Evolutionary conservation across 495 filamentous ascomycete species (phyloP).

Genomic region (Lasiosphaeris hirsuta): DNA sequence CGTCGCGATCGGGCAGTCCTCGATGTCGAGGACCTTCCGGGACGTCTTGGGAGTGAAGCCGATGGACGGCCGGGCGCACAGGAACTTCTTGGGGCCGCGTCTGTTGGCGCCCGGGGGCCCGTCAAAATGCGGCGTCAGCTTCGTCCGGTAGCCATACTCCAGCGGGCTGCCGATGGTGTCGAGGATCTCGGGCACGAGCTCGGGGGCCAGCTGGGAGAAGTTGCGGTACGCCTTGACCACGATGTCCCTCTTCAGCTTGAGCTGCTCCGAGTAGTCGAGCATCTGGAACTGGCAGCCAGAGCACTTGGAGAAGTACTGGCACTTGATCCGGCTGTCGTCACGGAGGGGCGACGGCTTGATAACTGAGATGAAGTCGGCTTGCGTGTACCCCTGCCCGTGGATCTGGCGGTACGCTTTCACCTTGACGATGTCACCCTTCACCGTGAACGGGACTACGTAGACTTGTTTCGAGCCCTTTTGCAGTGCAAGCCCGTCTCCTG

Average conservation of each 20-base stretch:
- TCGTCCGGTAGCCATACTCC: conserved; percentile 91
- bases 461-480: conserved; percentile 64
- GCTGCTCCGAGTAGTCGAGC: conserved; percentile 83
- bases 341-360: conserved; percentile 68
- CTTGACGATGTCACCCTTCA: conserved; percentile 77
- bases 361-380: conserved; percentile 79
- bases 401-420: conserved; percentile 75
- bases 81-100: conserved; percentile 36
- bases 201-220: conserved; percentile 76
- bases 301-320: conserved; percentile 82
- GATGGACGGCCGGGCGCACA: conserved; percentile 65
- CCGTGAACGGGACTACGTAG: conserved; percentile 80
- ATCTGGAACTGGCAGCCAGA: conserved; percentile 97
- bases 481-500: conserved; percentile 78
- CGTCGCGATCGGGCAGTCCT: conserved; percentile 95
- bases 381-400: conserved; percentile 55
- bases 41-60: conserved; percentile 85
- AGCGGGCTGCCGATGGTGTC: conserved; percentile 88
- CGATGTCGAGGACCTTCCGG: conserved; percentile 77
- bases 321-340: conserved; percentile 71
- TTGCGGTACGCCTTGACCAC: conserved; percentile 90
- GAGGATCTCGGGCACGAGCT: conserved; percentile 69
- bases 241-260: conserved; percentile 77
- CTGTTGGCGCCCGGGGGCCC: conserved; percentile 51
- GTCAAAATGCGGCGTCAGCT: conserved; percentile 93